A percentile compares a stretch with the other conserved stretches of the same genome.
These are phyloP conservation scores for Helicosporidium sp. DNA, from an alignment of 139 green algal species.

Conservation along the genomic window DNA sequence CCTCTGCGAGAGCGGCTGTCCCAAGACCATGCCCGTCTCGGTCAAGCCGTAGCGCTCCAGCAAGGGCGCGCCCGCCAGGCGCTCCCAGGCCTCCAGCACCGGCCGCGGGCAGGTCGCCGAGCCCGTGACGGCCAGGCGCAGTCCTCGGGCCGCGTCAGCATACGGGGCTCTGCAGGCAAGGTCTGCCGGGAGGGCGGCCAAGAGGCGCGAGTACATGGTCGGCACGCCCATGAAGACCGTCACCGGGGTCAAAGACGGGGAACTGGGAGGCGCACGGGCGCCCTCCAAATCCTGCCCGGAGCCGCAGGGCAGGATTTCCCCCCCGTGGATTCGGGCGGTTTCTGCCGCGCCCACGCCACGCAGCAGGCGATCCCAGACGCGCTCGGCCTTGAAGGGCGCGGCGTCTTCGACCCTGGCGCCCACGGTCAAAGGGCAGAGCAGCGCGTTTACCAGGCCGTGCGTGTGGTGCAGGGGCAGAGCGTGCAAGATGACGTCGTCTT, in stretches of 20 bases:
- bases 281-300: no score
- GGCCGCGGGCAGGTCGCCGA: conserved; percentile 69
- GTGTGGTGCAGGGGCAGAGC: conserved; percentile 83
- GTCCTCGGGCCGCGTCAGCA: conserved; percentile 13
- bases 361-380: conserved; percentile 40
- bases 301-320: no score
- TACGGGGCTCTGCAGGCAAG: no score
- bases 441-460: conserved; percentile 84
- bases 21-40: conserved; percentile 89
- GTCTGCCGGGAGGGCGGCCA: no score
- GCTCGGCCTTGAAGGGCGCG: conserved; percentile 46
- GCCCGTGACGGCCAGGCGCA: conserved; percentile 67
- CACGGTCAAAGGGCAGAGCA: conserved; percentile 44
- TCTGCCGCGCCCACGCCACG: no score
- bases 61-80: conserved; percentile 18
- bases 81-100: conserved; percentile 49
- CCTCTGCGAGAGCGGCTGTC: conserved; percentile 50
- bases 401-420: conserved; percentile 61
- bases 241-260: no score
- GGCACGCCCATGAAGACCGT: conserved; percentile 85
- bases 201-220: conserved; percentile 84
- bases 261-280: no score
- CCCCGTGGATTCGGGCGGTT: no score
- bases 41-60: conserved; percentile 97
- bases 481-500: conserved; percentile 66